Evolutionary conservation across 371 early-diverging fungal species (phyloP), one percentile per base, ranked within the genome.

Genomic region (Funneliformis caledonium): DNA sequence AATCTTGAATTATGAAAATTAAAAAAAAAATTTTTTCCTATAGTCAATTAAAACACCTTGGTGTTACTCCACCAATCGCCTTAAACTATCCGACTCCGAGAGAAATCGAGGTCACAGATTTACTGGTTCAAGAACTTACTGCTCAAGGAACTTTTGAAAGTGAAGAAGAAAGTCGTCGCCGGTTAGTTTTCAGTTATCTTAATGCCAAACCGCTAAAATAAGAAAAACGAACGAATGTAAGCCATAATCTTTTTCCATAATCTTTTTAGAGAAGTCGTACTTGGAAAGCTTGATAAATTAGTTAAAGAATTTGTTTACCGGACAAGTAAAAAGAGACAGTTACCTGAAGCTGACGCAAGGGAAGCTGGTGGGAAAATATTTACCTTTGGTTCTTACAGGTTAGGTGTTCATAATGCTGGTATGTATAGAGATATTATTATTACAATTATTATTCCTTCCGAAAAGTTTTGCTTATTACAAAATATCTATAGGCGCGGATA

Each of bases 341-440:
- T 95, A 45, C 91, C 96, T 19, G 97, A 95, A 82, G 86, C 92
- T 12, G 82, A 95, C 37, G 97, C 97, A 2, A 90, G 87, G 74
- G 93, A 95, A 77, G 96, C 94, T 60, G 98, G 98, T 61, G 99
- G 99, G 52, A 98, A 98, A 87, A 99, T 99, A 60, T 99, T 96
- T 84, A 99, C 99, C 0, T 99, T 97, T 88, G 99, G 99, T 11
- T 98, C 99, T 73, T 99, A 98, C 86, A 90, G 99, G 62, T 89
- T 99, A 10, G 99, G 99, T 31, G 99, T 99, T 1, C 99, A 99
- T 87, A 95, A 94, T 37, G 90, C 94, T 81, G 96, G 98, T 90
- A 88, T 75, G 83, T 82, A 37, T 43, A 19, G n/a, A 3, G 19
- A 47, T 72, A 31, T 26, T 72, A 12, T 43, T 14, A 43, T 43